Evolutionary conservation across 805 yeast genomes (phyloP).

Genomic region (Starmerella stigmatis): DNA sequence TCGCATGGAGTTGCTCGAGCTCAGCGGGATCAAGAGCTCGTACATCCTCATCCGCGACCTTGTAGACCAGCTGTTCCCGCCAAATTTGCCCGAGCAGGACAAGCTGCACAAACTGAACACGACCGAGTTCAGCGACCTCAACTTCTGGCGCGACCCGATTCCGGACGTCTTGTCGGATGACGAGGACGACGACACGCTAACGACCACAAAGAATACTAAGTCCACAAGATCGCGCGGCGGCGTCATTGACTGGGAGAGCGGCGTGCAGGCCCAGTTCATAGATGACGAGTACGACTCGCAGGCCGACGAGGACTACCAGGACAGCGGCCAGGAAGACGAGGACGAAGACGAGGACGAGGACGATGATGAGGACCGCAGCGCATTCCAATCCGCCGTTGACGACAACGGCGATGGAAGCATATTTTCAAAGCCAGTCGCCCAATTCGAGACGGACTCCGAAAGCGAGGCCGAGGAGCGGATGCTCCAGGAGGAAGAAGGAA

Average conservation of each 20-base stretch:
- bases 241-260: slow-evolving; percentile 31
- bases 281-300: slow-evolving; percentile 28
- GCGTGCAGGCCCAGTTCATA: slow-evolving; percentile 24
- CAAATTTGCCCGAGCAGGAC: slow-evolving; percentile 36
- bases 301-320: slow-evolving; percentile 14
- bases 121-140: slow-evolving; percentile 65
- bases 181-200: slow-evolving; percentile 17
- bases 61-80: slow-evolving; percentile 96
- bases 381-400: no score
- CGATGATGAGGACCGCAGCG: slow-evolving; percentile 7
- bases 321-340: slow-evolving; percentile 15
- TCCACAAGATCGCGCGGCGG: slow-evolving; percentile 18
- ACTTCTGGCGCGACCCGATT: slow-evolving; percentile 84
- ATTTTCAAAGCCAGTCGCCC: no score
- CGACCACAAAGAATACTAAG: slow-evolving; percentile 1
- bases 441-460: no score
- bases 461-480: no score
- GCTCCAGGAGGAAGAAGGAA: no score
- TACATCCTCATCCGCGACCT: slow-evolving; percentile 84
- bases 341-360: slow-evolving; percentile 14
- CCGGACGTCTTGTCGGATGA: slow-evolving; percentile 35
- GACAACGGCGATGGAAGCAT: no score
- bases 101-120: slow-evolving; percentile 29
- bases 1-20: slow-evolving; percentile 87
- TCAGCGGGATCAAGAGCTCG: slow-evolving; percentile 84